Conservation (phyloP, 306 rosid genomes). For the Coriaria nepalensis region DNA sequence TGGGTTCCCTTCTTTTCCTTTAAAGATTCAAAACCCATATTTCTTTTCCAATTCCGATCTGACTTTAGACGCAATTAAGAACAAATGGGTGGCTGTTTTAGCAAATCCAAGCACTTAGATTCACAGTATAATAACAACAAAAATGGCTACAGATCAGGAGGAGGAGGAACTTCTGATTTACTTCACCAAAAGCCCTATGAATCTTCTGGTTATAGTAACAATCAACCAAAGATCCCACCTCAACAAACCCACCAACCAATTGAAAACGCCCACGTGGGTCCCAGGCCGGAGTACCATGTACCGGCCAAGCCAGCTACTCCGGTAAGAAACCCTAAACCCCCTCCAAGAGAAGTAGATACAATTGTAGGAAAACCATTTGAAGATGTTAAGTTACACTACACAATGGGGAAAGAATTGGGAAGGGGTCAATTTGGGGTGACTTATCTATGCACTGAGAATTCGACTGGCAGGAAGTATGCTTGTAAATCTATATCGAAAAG, state of each 20-base stretch:
- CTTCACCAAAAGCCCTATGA: constrained; percentile 30
- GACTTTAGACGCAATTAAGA: neutral
- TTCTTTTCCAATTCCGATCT: neutral
- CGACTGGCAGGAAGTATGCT: constrained; percentile 52
- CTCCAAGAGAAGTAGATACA: constrained; percentile 16
- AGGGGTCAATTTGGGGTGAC: constrained; percentile 87
- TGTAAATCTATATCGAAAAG: constrained; percentile 78
- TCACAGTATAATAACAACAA: constrained; percentile 6
- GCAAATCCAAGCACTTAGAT: constrained; percentile 28
- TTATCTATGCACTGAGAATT: constrained; percentile 51
- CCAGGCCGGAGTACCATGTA: too few species aligned
- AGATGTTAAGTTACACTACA: constrained; percentile 44
- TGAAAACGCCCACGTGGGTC: constrained; percentile 11
- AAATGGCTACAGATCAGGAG: constrained; percentile 25
- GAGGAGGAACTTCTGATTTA: constrained; percentile 7
- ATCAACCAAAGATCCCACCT: constrained; percentile 22
- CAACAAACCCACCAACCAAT: constrained; percentile 27
- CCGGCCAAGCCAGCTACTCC: constrained; percentile 16
- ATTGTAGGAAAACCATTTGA: constrained; percentile 54
- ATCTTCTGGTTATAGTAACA: constrained; percentile 15
- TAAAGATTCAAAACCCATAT: constrained; percentile 15
- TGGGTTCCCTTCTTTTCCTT: constrained; percentile 5
- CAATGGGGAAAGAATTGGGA: constrained; percentile 64
- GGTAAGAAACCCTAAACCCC: constrained; percentile 26
- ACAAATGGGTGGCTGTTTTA: constrained; percentile 50